Evolutionary conservation across 140 eudicot species (phyloP).

Genomic region (Ambrosia hybrid): DNA sequence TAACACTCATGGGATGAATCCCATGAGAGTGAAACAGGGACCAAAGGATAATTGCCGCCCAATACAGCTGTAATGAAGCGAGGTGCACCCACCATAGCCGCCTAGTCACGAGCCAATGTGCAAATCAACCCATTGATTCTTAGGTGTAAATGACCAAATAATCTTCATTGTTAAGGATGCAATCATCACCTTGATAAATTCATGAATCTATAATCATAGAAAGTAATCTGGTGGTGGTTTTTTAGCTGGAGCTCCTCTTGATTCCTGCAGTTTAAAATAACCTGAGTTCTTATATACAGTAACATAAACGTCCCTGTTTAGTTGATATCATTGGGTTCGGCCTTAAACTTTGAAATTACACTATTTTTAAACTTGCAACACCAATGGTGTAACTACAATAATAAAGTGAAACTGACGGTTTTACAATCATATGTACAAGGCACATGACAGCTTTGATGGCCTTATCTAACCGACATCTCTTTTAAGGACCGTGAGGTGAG

Average conservation of each 20-base stretch:
- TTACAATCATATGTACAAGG: no score
- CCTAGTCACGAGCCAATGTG: constrained; percentile 10
- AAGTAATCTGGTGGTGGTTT: constrained; percentile 85
- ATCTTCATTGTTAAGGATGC: constrained; percentile 18
- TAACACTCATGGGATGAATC: constrained; percentile 23
- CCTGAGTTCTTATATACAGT: not conserved
- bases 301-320: not conserved
- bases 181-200: constrained; percentile 10
- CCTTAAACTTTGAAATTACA: not conserved
- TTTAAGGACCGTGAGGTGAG: no score
- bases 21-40: constrained; percentile 5
- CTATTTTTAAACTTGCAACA: not conserved
- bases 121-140: constrained; percentile 9
- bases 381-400: no score
- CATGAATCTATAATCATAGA: constrained; percentile 36
- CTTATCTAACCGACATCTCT: no score
- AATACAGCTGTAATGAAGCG: not conserved
- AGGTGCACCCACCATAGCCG: constrained; percentile 2
- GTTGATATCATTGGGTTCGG: not conserved
- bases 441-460: no score
- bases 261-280: constrained; percentile 49
- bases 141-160: constrained; percentile 17
- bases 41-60: constrained; percentile 4
- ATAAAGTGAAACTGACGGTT: no score
- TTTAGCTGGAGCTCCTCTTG: constrained; percentile 78